Base-by-base conservation (phyloP, 2,329 filamentous ascomycete species). In the Aulographum hederae region DNA sequence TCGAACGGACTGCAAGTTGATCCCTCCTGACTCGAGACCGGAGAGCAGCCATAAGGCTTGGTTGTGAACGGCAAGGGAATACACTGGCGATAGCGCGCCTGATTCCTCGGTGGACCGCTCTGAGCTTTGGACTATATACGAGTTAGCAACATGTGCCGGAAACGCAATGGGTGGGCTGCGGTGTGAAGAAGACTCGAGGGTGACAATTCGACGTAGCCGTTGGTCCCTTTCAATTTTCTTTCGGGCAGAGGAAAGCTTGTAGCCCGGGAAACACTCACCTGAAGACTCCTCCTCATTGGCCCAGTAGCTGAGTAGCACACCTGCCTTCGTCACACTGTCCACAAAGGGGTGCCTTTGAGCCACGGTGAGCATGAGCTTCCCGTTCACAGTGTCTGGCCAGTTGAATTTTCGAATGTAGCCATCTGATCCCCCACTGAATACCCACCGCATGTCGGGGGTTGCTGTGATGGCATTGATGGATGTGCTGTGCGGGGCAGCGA, bases 341-440 rank as follows among this genome's bases (percentile, higher is more conserved):
- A 98, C 89, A 45, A 95, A 98, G 0, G 89, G 89, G 49, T 98
- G 89, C 30, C 80, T 68, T 57, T 98, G 89, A 19, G 89, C 89
- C 4, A 98, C 89, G 0, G 89, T 98, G 44, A 98, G 61, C 37
- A 86, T 74, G 20, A 89, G 70, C 56, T 93, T 94, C 40, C 84
- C 84, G 49, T 98, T 98, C 42, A 91, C 85, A 4, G 89, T 94
- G 21, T 84, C 82, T 3, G 80, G 75, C 51, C 89, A 93, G 51
- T 98, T 91, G 56, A 91, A 95, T 53, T 94, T 95, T 35, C 89
- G 72, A 39, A 98, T 86, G 48, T 93, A 98, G 30, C 89, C 86
- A 55, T 98, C 89, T 0, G 79, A 77, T 1, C 89, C 89, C 23
- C 89, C 89, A 8, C 77, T 93, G 50, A 95, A 85, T 52, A 92